Conservation (phyloP, 345 rosid genomes). For the Murraya koenigii region DNA sequence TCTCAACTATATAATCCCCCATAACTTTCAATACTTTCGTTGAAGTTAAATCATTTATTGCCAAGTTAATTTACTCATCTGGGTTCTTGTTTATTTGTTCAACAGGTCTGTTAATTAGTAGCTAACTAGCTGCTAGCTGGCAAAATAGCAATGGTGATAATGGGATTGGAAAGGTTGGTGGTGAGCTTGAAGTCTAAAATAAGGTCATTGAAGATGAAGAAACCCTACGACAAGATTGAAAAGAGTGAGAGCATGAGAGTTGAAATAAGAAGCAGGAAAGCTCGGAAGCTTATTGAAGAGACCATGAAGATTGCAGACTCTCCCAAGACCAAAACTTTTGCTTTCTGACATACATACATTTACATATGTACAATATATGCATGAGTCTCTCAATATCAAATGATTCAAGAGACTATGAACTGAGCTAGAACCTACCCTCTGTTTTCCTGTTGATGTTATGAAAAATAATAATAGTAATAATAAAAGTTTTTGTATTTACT, state of each 20-base stretch:
- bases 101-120: neutral
- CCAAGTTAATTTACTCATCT: neutral
- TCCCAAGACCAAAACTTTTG: slow-evolving; percentile 51
- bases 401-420: neutral
- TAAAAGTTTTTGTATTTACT: neutral
- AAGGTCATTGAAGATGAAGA: slow-evolving; percentile 59
- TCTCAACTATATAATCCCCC: too few species aligned
- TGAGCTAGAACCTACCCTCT: too few species aligned
- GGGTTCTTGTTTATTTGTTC: neutral
- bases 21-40: neutral
- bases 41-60: neutral
- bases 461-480: neutral
- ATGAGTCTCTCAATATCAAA: neutral
- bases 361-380: neutral
- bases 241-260: slow-evolving; percentile 95
- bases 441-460: too few species aligned
- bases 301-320: slow-evolving; percentile 81
- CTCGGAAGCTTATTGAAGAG: slow-evolving; percentile 63
- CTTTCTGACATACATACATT: slow-evolving; percentile 30
- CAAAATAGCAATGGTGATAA: slow-evolving; percentile 29
- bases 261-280: slow-evolving; percentile 83
- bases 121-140: neutral
- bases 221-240: slow-evolving; percentile 70
- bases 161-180: slow-evolving; percentile 60
- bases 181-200: slow-evolving; percentile 63